Base-by-base conservation (phyloP, 164 flowering plant genomes). In the Taxillus chinensis region DNA sequence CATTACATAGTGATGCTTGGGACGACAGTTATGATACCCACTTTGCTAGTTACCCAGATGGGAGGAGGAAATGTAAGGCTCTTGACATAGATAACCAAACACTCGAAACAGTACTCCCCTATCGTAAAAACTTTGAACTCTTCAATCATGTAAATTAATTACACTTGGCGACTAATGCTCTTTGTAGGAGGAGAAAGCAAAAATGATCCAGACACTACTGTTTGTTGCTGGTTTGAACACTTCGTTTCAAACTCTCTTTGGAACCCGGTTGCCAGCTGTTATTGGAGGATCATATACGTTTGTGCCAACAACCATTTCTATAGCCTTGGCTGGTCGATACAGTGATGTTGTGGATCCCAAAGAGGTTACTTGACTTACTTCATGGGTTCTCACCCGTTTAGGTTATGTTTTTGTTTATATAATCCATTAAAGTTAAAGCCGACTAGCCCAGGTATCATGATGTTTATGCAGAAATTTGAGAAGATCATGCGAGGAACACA, bases 191-290 rank as follows among this genome's bases (percentile, higher is more conserved):
- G 98, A 92, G 73, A 92, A 92, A 69, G 98, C 87, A 11, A 78
- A 81, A 62, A 71, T 89, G 73, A 83, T 92, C 62, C 98, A 92
- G 74, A 92, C 98, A 45, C 71, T 92, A 10, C 82, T 84, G 13
- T 92, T 92, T 68, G 98, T 92, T 39, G 90, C 98, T 55, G 98
- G 96, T 57, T 50, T 92, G 65, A 92, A 89, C 68, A 92, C 98
- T 2, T 61, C 86, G 39, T 62, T 76, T 55, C 98, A 92, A 64
- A 70, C 95, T 7, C 55, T 80, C 8, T 87, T 92, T 50, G 98
- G 98, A 15, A 89, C 92, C n/a, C 74, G 96, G n/a, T 70, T 92
- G 39, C 95, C 96, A 12, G 92, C 98, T 16, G 95, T 92, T 0
- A 83, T 92, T 57, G 96, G 96, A 61, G 98, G 81, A 2, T 89